Evolutionary conservation across 192 early-diverging fungal species (phyloP).

Genomic region (Spizellomyces punctatus): DNA sequence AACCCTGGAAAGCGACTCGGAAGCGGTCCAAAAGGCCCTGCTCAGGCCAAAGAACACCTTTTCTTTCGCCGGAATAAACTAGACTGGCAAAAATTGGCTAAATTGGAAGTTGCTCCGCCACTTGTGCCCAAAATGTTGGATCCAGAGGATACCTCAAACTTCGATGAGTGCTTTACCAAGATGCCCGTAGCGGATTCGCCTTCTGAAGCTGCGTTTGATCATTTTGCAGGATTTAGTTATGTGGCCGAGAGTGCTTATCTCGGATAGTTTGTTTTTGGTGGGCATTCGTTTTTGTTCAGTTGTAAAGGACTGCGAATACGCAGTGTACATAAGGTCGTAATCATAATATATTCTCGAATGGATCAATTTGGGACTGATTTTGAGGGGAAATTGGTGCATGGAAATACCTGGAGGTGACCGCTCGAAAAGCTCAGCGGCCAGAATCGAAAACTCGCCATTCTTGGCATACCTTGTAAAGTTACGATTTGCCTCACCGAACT

Average conservation of each 20-base stretch:
- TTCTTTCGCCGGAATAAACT: slow-evolving; percentile 62
- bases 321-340: too few relatives aligned
- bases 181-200: slow-evolving; percentile 59
- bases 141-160: slow-evolving; percentile 76
- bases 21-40: slow-evolving; percentile 27
- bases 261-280: too few relatives aligned
- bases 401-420: too few relatives aligned
- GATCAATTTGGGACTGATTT: too few relatives aligned
- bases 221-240: slow-evolving; percentile 48
- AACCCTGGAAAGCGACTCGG: slow-evolving; percentile 64
- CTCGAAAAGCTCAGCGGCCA: too few relatives aligned
- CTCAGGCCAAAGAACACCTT: slow-evolving; percentile 64
- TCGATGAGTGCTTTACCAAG: slow-evolving; percentile 74
- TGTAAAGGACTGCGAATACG: too few relatives aligned
- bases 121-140: slow-evolving; percentile 51
- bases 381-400: too few relatives aligned
- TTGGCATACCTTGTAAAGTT: too few relatives aligned
- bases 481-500: too few relatives aligned
- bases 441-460: too few relatives aligned
- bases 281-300: too few relatives aligned
- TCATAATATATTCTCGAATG: too few relatives aligned
- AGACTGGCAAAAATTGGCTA: slow-evolving; percentile 56
- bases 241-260: slow-evolving; percentile 31
- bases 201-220: slow-evolving; percentile 7
- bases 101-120: slow-evolving; percentile 36